Conservation (phyloP, 495 filamentous ascomycete species). For the Penicillium paxilli region DNA sequence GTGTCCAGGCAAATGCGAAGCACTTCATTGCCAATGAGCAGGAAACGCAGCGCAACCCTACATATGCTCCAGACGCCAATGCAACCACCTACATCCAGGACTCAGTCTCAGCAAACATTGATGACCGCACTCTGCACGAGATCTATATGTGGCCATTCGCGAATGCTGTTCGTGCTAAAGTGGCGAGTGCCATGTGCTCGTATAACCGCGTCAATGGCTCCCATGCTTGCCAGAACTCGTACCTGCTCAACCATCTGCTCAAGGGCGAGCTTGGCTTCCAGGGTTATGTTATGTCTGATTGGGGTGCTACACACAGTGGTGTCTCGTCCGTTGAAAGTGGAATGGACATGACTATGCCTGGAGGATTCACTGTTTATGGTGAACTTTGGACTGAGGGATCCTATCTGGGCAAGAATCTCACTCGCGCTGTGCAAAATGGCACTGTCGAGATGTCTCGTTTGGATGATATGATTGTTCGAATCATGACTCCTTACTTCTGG, state of each 20-base stretch:
- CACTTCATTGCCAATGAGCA: constrained; percentile 61
- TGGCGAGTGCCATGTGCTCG: constrained; percentile 66
- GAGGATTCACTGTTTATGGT: constrained; percentile 33
- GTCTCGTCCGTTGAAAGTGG: constrained; percentile 54
- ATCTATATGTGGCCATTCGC: constrained; percentile 79
- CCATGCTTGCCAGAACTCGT: constrained; percentile 64
- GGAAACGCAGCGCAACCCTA: constrained; percentile 42
- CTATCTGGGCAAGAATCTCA: constrained; percentile 56
- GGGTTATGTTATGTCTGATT: constrained; percentile 67
- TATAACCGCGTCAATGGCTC: constrained; percentile 69
- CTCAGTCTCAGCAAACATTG: constrained; percentile 52
- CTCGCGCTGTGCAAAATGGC: constrained; percentile 46
- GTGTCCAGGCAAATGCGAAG: constrained; percentile 60
- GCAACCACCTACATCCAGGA: constrained; percentile 75
- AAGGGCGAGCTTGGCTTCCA: constrained; percentile 68
- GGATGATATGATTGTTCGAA: constrained; percentile 48
- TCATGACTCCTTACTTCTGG: constrained; percentile 56
- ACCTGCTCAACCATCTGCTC: constrained; percentile 60
- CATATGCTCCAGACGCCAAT: constrained; percentile 56
- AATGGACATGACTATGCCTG: constrained; percentile 62
- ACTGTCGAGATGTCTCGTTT: constrained; percentile 63
- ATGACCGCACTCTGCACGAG: constrained; percentile 78
- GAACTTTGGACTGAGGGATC: constrained; percentile 41
- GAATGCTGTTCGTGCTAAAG: constrained; percentile 61
- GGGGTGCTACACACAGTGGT: constrained; percentile 60